phyloP scores from a whole-genome alignment of 2,329 filamentous ascomycete genomes.

The Aspergillus sp. region DNA sequence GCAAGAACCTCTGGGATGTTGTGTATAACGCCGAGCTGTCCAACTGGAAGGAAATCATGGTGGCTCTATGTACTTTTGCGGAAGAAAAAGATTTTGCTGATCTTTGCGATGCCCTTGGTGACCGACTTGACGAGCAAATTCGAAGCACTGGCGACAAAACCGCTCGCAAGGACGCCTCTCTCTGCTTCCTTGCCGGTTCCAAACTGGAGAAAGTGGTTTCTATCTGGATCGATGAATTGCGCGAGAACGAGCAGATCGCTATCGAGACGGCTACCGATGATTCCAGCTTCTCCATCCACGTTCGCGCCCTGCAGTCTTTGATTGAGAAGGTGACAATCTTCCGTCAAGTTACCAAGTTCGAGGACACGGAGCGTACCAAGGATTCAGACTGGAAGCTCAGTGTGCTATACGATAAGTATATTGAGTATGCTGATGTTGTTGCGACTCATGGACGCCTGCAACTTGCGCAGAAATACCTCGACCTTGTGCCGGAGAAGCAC shows the following conservation, averaged over 20 bases:
- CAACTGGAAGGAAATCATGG: conserved; percentile 98
- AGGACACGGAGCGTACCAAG: conserved; percentile 71
- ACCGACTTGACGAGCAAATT: conserved; percentile 75
- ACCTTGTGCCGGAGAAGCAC: conserved; percentile 79
- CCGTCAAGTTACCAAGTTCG: conserved; percentile 88
- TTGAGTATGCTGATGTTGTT: conserved; percentile 93
- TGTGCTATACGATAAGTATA: conserved; percentile 88
- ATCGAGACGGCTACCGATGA: conserved; percentile 69
- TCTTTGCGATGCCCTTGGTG: conserved; percentile 90
- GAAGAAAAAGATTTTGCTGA: conserved; percentile 89
- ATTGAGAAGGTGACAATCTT: conserved; percentile 99
- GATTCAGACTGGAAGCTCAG: conserved; percentile 84
- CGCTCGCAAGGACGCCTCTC: conserved; percentile 81
- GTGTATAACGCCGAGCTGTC: conserved; percentile 92
- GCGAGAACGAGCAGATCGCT: conserved; percentile 76
- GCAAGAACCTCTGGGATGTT: conserved; percentile 97
- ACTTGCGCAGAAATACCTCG: conserved; percentile 86
- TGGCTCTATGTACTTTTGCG: conserved; percentile 91
- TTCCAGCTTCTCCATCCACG: conserved; percentile 88
- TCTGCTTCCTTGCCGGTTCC: conserved; percentile 93
- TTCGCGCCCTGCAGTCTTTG: conserved; percentile 82
- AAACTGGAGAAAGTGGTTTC: conserved; percentile 95
- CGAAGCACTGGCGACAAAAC: conserved; percentile 55
- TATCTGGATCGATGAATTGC: conserved; percentile 89
- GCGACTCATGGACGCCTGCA: conserved; percentile 84